Evolutionary conservation across 108 stramenopile species (phyloP).

Genomic region (Cyclotella baltica): DNA sequence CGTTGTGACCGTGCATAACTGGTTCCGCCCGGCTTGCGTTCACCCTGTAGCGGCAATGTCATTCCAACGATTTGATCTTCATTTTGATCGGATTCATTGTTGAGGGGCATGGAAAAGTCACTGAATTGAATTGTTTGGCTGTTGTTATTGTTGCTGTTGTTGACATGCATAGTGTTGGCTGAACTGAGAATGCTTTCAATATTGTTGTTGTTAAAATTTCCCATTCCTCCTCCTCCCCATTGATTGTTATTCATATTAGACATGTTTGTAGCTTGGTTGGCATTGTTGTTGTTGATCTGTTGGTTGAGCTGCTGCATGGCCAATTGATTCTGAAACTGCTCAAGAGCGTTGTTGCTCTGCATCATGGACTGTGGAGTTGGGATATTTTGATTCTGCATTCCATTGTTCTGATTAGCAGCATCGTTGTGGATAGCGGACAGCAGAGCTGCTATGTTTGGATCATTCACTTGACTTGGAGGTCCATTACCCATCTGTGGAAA

Average conservation of each 20-base stretch:
- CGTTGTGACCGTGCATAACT: conserved; percentile 22
- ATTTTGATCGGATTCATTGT: background rate
- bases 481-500: background rate
- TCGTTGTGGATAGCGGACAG: conserved; percentile 7
- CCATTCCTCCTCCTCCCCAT: background rate
- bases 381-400: background rate
- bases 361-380: background rate
- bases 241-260: background rate
- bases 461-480: background rate
- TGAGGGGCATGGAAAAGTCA: conserved; percentile 6
- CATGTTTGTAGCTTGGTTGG: background rate
- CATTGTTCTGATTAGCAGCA: conserved; percentile 1
- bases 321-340: conserved; percentile 30
- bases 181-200: background rate
- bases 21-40: background rate
- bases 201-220: no score
- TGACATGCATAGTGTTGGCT: background rate
- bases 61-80: conserved; percentile 13
- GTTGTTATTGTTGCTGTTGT: background rate
- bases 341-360: background rate
- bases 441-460: conserved; percentile 9
- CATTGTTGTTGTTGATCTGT: conserved; percentile 16
- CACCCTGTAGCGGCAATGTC: conserved; percentile 17
- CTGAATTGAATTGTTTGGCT: background rate
- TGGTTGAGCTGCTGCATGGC: conserved; percentile 19